Evolutionary conservation across 208 protist genomes (phyloP).

Genomic region (Blechomonas ayalai): DNA sequence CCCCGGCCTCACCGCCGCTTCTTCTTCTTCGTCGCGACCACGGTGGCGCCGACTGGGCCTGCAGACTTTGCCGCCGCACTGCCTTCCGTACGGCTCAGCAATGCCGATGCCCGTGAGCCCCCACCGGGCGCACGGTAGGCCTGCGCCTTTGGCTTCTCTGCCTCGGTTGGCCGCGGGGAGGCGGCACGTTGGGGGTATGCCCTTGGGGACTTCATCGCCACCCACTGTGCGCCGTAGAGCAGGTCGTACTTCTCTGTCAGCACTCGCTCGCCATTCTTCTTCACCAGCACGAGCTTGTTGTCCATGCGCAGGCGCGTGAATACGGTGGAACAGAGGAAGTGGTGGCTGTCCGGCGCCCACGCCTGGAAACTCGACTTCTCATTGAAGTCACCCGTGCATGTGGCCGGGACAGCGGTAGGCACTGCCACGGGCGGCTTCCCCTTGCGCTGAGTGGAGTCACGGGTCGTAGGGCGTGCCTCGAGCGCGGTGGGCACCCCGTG

Average conservation of each 20-base stretch:
- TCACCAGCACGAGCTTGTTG: slow-evolving; percentile 75
- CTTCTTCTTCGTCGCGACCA: slow-evolving; percentile 46
- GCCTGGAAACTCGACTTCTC: slow-evolving; percentile 81
- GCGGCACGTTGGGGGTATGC: slow-evolving; percentile 29
- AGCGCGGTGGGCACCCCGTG: background rate
- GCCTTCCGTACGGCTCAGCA: slow-evolving; percentile 49
- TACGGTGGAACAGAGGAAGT: slow-evolving; percentile 71
- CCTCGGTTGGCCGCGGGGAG: slow-evolving; percentile 28
- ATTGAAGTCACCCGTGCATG: slow-evolving; percentile 62
- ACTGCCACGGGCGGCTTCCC: background rate
- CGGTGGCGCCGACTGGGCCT: slow-evolving; percentile 48
- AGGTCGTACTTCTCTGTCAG: slow-evolving; percentile 62
- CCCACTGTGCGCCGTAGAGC: slow-evolving; percentile 79
- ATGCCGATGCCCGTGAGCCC: slow-evolving; percentile 34
- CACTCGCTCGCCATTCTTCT: slow-evolving; percentile 64
- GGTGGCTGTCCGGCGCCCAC: slow-evolving; percentile 79
- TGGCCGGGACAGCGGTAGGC: slow-evolving; percentile 9
- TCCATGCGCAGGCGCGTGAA: slow-evolving; percentile 81
- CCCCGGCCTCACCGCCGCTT: slow-evolving; percentile 37
- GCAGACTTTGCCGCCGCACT: slow-evolving; percentile 44
- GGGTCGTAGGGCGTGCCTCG: background rate
- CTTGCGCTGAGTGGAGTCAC: slow-evolving; percentile 1
- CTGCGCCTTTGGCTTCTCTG: slow-evolving; percentile 54
- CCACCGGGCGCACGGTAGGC: slow-evolving; percentile 70
- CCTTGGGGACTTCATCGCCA: slow-evolving; percentile 26